A percentile compares a stretch with the other conserved stretches of the same genome.
Conservation (phyloP, 2,329 filamentous ascomycete genomes). For the Epichloe festucae region DNA sequence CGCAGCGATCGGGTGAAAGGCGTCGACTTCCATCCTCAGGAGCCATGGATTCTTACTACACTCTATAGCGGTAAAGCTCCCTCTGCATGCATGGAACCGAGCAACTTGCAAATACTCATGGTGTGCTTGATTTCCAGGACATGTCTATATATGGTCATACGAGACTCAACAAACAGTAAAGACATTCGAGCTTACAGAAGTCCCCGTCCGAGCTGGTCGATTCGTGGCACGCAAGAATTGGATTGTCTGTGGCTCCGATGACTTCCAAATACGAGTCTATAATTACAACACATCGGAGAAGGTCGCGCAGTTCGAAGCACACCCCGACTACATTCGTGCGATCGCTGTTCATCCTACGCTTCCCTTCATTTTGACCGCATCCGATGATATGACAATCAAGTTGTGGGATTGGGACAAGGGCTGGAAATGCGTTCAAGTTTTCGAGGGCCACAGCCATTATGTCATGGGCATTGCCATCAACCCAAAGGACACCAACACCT, state of each 20-base stretch:
- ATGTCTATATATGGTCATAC: slow-evolving; percentile 99
- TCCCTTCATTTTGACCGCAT: slow-evolving; percentile 89
- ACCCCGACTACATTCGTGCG: slow-evolving; percentile 95
- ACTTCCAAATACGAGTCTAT: slow-evolving; percentile 79
- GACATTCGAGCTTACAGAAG: slow-evolving; percentile 97
- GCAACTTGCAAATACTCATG: neutral
- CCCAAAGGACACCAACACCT: slow-evolving; percentile 87
- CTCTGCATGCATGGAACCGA: neutral
- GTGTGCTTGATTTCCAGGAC: slow-evolving; percentile 42
- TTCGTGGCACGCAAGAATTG: slow-evolving; percentile 98
- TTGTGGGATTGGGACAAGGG: slow-evolving; percentile 98
- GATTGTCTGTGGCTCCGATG: slow-evolving; percentile 92
- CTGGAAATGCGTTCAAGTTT: slow-evolving; percentile 96
- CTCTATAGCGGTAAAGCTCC: slow-evolving; percentile 67
- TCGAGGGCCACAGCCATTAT: slow-evolving; percentile 92
- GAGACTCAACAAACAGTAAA: slow-evolving; percentile 95
- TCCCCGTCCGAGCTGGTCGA: slow-evolving; percentile 89
- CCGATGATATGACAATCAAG: slow-evolving; percentile 97
- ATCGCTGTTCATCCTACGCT: slow-evolving; percentile 93
- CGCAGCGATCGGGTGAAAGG: slow-evolving; percentile 93
- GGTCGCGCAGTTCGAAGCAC: slow-evolving; percentile 91
- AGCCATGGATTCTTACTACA: slow-evolving; percentile 94
- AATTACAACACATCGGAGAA: slow-evolving; percentile 99
- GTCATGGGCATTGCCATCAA: slow-evolving; percentile 97
- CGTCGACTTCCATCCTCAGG: slow-evolving; percentile 92